These are phyloP conservation scores for Podospora tetraspora DNA, from an alignment of 495 filamentous ascomycete genomes.

Conservation along the genomic window DNA sequence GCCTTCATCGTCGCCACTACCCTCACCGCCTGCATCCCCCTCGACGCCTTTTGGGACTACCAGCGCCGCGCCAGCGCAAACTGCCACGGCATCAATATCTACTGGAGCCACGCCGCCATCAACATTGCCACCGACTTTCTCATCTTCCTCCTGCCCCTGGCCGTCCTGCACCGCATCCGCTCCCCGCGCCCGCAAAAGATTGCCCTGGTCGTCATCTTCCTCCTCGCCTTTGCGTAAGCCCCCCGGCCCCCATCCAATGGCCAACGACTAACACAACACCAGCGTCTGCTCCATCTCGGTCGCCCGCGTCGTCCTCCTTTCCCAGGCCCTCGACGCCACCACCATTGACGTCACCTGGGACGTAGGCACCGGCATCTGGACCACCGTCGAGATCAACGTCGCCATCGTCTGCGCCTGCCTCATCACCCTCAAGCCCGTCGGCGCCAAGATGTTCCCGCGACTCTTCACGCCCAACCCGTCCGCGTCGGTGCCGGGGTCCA, in stretches of 20 bases:
- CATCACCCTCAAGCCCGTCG: conserved; percentile 18
- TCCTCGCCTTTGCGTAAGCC: conserved; percentile 16
- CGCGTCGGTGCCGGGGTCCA: not conserved
- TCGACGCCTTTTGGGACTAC: conserved; percentile 27
- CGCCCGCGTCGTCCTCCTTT: conserved; percentile 28
- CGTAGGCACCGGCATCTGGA: conserved; percentile 44
- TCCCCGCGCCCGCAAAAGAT: conserved; percentile 34
- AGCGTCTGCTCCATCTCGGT: conserved; percentile 25
- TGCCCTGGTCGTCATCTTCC: conserved; percentile 18
- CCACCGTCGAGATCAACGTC: conserved; percentile 42
- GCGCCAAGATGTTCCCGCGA: not conserved
- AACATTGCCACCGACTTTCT: conserved; percentile 37
- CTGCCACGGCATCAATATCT: conserved; percentile 31
- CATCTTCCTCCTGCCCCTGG: conserved; percentile 42
- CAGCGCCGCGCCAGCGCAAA: conserved; percentile 16
- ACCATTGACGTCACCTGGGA: conserved; percentile 34
- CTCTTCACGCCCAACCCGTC: conserved; percentile 1
- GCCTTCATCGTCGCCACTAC: conserved; percentile 23
- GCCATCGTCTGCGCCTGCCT: conserved; percentile 46
- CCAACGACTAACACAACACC: conserved; percentile 11
- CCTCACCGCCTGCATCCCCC: conserved; percentile 29
- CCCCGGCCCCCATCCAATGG: not conserved
- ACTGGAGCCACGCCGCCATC: conserved; percentile 32
- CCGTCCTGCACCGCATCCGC: conserved; percentile 39
- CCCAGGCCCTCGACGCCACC: conserved; percentile 28